Percentiles rank a stretch among this genome's conserved stretches.
phyloP scores from a whole-genome alignment of 805 yeast species.

The Sungouiozyma intestinalis region DNA sequence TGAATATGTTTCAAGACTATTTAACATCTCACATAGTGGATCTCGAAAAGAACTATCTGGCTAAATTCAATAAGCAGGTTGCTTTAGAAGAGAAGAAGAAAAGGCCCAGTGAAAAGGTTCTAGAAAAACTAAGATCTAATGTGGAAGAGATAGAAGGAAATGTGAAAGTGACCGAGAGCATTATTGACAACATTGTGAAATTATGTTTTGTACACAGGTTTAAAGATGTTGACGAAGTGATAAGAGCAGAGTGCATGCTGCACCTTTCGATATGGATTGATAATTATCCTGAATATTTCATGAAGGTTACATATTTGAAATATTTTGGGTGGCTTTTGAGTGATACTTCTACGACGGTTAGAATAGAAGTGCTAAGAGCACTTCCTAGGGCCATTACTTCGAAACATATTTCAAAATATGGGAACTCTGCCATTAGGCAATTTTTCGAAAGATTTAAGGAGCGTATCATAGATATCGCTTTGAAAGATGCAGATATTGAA shows the following conservation, averaged over 20 bases:
- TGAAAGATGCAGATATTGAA: slow-evolving; percentile 42
- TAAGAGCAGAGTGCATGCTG: slow-evolving; percentile 59
- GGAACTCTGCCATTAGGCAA: slow-evolving; percentile 56
- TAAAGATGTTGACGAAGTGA: slow-evolving; percentile 64
- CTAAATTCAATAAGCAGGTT: slow-evolving; percentile 31
- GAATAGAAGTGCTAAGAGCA: slow-evolving; percentile 52
- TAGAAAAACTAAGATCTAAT: slow-evolving; percentile 37
- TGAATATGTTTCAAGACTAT: slow-evolving; percentile 50
- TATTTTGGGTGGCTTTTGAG: slow-evolving; percentile 79
- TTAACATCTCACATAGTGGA: slow-evolving; percentile 41
- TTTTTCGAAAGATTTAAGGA: slow-evolving; percentile 66
- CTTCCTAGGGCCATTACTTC: slow-evolving; percentile 35
- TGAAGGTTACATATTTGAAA: slow-evolving; percentile 58
- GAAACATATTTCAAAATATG: slow-evolving; percentile 26
- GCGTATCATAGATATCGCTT: slow-evolving; percentile 55
- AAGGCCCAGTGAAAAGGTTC: slow-evolving; percentile 32
- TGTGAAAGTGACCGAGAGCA: slow-evolving; percentile 42
- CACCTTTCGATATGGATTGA: slow-evolving; percentile 64
- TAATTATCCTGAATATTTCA: slow-evolving; percentile 58
- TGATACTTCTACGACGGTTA: slow-evolving; percentile 52
- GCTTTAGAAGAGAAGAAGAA: slow-evolving; percentile 30
- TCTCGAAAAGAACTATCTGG: slow-evolving; percentile 28
- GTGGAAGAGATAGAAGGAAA: slow-evolving; percentile 36
- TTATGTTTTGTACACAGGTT: slow-evolving; percentile 66
- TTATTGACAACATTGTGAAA: slow-evolving; percentile 54